Conservation (phyloP, 164 flowering plant genomes). For the Vitis riparia region DNA sequence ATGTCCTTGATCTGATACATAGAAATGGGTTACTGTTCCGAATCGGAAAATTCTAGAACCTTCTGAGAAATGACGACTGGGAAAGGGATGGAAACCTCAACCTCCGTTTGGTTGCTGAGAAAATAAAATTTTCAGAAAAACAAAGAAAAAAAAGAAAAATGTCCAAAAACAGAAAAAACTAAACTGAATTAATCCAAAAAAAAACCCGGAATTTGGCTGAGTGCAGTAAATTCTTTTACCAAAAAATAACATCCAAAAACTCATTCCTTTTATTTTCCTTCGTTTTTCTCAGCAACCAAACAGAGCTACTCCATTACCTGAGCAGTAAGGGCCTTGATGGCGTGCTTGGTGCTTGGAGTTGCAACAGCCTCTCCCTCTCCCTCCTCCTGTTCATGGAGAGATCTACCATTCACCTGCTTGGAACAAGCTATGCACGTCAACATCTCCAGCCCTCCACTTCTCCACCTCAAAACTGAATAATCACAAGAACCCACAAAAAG, state of each 20-base stretch:
- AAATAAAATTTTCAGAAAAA: neutral
- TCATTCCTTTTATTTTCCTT: neutral
- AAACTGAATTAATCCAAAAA: neutral
- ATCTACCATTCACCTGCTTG: constrained; percentile 65
- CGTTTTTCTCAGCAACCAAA: constrained; percentile 13
- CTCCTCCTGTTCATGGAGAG: constrained; percentile 41
- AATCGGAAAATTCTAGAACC: too few species aligned
- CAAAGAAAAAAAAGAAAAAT: neutral
- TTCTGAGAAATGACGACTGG: neutral
- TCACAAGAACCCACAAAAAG: neutral
- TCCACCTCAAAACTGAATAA: neutral
- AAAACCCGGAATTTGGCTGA: neutral
- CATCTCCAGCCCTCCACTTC: constrained; percentile 38
- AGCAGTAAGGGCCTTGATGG: constrained; percentile 68
- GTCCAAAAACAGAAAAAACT: neutral
- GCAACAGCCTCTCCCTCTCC: constrained; percentile 31
- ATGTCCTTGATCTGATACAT: constrained; percentile 84
- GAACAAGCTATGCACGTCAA: constrained; percentile 90
- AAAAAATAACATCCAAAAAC: neutral
- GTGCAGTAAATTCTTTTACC: too few species aligned
- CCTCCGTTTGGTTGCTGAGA: neutral
- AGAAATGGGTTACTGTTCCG: neutral
- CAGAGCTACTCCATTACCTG: constrained; percentile 41
- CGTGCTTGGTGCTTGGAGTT: constrained; percentile 63
- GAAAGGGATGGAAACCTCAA: neutral